Base-by-base conservation (phyloP, 2,329 filamentous ascomycete genomes). In the Helotiales sp. region DNA sequence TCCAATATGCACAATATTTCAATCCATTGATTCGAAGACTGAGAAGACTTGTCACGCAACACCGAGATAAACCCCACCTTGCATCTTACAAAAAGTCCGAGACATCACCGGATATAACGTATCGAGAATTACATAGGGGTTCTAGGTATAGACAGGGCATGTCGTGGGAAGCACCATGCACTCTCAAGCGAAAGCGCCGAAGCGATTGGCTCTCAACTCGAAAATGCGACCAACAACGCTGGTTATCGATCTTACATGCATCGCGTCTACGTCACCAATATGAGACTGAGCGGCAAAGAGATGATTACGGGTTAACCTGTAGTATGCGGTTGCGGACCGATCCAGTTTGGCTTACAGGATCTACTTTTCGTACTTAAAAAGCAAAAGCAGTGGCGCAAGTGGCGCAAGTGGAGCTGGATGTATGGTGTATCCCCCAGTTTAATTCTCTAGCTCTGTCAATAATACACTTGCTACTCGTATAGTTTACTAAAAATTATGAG, bases 181-280 rank as follows among this genome's bases (percentile, higher is more conserved):
- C 30, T 17, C 11, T 20, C 52, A 57, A 57, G 52, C 52, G 30
- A 57, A 57, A 20, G 17, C 8, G 5, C 15, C 6, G 1, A 37
- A 20, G 13, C 20, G 17, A 22, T 37, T 57, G 30, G 52, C 8
- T 8, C n/a, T 57, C 17, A 34, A 17, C 17, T 57, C 30, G 6
- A 22, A 22, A 6, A 20, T 24, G 3, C 13, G 10, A 28, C 7
- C 17, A 52, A 28, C 47, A 52, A 6, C 15, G 15, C 2, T 13
- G 15, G 6, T 22, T 26, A 20, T 52, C 8, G 22, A 1, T 22
- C 52, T 57, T 7, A 37, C 30, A 28, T 37, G 30, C 52, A 57
- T 28, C 52, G 20, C 52, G n/a, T 37, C 52, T 57, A 57, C 30
- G 52, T 37, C 52, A 37, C 30, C 17, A 37, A 52, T 34, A 57